Percentiles rank a stretch among this genome's conserved stretches.
phyloP scores from a whole-genome alignment of 495 filamentous ascomycete species.

The Margaritispora aquatica region DNA sequence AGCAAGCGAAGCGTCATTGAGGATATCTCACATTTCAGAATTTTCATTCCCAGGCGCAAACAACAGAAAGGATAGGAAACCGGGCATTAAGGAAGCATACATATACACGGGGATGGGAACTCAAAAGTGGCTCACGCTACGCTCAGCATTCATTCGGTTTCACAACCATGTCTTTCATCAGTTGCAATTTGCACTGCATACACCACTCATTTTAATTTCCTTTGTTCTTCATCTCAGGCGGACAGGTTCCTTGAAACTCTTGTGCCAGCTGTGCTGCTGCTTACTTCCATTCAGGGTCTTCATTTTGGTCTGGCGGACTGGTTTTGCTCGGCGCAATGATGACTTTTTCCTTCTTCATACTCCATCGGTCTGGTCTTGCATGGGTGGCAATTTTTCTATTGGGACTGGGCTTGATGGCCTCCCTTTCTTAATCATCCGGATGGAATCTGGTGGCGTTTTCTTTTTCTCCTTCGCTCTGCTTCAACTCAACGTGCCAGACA shows the following conservation, averaged over 20 bases:
- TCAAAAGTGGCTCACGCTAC: constrained; percentile 28
- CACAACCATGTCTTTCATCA: constrained; percentile 1
- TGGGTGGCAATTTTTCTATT: neutral
- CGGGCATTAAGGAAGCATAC: constrained; percentile 5
- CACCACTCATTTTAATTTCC: constrained; percentile 8
- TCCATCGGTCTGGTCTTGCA: neutral
- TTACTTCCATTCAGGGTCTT: neutral
- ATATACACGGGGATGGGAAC: constrained; percentile 21
- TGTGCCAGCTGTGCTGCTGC: neutral
- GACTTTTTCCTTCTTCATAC: neutral
- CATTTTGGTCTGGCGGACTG: neutral
- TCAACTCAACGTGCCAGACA: neutral
- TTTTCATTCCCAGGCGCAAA: constrained; percentile 3
- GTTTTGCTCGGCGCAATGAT: neutral
- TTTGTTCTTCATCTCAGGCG: constrained; percentile 3
- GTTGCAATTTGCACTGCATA: neutral
- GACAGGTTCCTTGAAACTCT: neutral
- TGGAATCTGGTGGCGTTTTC: neutral
- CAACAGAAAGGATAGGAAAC: constrained; percentile 1
- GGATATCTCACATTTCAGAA: neutral
- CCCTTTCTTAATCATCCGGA: neutral
- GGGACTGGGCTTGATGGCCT: neutral
- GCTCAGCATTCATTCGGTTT: constrained; percentile 9
- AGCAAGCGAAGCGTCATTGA: constrained; percentile 1
- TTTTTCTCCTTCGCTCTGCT: neutral